A percentile compares a stretch with the other conserved stretches of the same genome.
These are phyloP conservation scores for Coemansia sp. DNA, from an alignment of 192 early-diverging fungal species.

Conservation along the genomic window DNA sequence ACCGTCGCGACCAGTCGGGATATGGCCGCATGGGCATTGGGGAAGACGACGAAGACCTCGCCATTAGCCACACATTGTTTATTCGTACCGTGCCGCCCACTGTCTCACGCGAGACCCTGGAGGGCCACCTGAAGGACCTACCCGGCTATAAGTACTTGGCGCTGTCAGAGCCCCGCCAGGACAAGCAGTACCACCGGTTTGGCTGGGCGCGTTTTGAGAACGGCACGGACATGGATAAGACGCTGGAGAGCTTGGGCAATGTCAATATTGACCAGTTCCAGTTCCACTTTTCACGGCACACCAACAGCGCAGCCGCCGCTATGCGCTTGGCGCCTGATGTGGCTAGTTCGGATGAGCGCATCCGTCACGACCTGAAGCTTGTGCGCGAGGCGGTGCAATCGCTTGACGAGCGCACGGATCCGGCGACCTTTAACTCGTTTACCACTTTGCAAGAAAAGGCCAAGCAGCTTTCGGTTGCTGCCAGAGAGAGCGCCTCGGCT, in stretches of 20 bases:
- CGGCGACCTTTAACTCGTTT: constrained; percentile 36
- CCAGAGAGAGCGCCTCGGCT: constrained; percentile 17
- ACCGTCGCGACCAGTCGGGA: constrained; percentile 34
- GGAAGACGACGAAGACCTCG: constrained; percentile 38
- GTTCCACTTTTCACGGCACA: constrained; percentile 54
- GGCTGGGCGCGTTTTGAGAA: constrained; percentile 91
- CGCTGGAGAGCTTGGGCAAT: constrained; percentile 62
- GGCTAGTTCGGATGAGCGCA: constrained; percentile 62
- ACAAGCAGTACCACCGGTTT: constrained; percentile 81
- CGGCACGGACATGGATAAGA: constrained; percentile 77
- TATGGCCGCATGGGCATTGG: constrained; percentile 26
- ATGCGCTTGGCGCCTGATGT: constrained; percentile 70
- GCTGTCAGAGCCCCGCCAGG: constrained; percentile 80
- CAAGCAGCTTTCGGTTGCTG: constrained; percentile 24
- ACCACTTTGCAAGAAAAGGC: constrained; percentile 33
- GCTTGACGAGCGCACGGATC: constrained; percentile 41
- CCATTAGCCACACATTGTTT: constrained; percentile 64
- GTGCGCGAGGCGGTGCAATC: constrained; percentile 52
- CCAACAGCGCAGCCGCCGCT: constrained; percentile 20
- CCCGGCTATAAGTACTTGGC: constrained; percentile 81
- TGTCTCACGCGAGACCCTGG: constrained; percentile 61
- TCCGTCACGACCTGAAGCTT: constrained; percentile 73
- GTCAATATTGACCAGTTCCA: constrained; percentile 56
- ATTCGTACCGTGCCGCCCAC: constrained; percentile 78
- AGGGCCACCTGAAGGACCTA: constrained; percentile 63